phyloP scores from a whole-genome alignment of 331 rosid species.

The Quercus phellos region DNA sequence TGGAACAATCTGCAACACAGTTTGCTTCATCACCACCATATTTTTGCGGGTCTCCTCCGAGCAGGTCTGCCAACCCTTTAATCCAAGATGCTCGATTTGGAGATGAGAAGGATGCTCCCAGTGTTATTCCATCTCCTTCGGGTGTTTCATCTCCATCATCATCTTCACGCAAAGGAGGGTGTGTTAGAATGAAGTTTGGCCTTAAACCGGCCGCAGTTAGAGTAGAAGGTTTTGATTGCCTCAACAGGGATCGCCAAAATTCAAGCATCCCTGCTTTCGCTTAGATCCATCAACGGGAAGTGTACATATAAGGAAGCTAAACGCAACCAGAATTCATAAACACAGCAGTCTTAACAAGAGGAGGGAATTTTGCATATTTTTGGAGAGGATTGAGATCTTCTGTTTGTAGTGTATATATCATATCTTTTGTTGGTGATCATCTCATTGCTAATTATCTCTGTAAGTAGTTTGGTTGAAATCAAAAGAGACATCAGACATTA shows the following conservation, averaged over 20 bases:
- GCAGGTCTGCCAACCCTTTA: constrained; percentile 71
- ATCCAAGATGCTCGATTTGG: constrained; percentile 66
- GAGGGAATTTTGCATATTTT: constrained; percentile 29
- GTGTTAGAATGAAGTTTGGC: constrained; percentile 64
- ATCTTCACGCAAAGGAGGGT: constrained; percentile 57
- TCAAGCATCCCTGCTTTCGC: constrained; percentile 82
- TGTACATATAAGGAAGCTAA: constrained; percentile 73
- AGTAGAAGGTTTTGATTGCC: constrained; percentile 93
- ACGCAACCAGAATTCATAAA: constrained; percentile 35
- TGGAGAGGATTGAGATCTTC: constrained; percentile 18
- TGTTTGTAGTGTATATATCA: constrained; percentile 27
- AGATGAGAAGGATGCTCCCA: constrained; percentile 40
- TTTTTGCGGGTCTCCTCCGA: constrained; percentile 79
- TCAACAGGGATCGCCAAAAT: constrained; percentile 74
- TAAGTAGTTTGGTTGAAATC: constrained; percentile 38
- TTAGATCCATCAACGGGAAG: constrained; percentile 42
- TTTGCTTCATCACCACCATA: constrained; percentile 74
- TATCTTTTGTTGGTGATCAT: constrained; percentile 17
- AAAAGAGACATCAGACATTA: constrained; percentile 33
- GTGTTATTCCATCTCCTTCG: constrained; percentile 49
- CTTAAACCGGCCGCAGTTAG: constrained; percentile 79
- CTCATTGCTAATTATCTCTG: constrained; percentile 22
- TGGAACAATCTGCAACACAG: constrained; percentile 40
- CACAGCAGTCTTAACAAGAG: constrained; percentile 32
- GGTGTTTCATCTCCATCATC: constrained; percentile 53